These are phyloP conservation scores for Tuber borchii DNA, from an alignment of 495 filamentous ascomycete genomes.

Conservation along the genomic window DNA sequence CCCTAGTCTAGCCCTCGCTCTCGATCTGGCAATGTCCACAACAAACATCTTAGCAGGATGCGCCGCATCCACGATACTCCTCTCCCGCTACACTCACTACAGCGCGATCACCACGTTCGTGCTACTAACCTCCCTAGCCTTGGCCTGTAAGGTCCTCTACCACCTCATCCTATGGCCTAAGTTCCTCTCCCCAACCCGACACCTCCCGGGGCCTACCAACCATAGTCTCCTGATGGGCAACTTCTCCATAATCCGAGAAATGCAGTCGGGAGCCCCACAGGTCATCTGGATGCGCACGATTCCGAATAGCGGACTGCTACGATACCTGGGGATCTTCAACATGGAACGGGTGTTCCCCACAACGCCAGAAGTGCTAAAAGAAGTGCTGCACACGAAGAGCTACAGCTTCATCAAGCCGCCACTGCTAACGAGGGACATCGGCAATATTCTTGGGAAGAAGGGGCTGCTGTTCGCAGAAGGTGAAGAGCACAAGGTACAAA, in stretches of 20 bases:
- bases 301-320: conserved; percentile 82
- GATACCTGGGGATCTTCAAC: conserved; percentile 64
- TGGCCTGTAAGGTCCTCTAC: conserved; percentile 44
- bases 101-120: conserved; percentile 15
- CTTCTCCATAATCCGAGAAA: conserved; percentile 11
- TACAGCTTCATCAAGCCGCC: conserved; percentile 76
- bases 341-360: conserved; percentile 62
- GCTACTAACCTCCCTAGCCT: conserved; percentile 4
- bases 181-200: conserved; percentile 62
- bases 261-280: conserved; percentile 24
- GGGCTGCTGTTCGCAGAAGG: conserved; percentile 81
- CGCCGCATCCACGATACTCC: neutral
- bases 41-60: neutral
- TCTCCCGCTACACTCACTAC: neutral
- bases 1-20: neutral
- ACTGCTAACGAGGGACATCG: conserved; percentile 52
- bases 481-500: conserved; percentile 75
- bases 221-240: conserved; percentile 28
- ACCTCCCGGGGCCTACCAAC: conserved; percentile 54
- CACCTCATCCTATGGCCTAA: conserved; percentile 60
- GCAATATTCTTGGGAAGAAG: conserved; percentile 49
- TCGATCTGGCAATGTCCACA: neutral
- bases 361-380: conserved; percentile 58
- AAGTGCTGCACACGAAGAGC: conserved; percentile 57
- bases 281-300: conserved; percentile 55